Evolutionary conservation across 768 basidiomycete species (phyloP).

Genomic region (Sarcomyxa edulis): DNA sequence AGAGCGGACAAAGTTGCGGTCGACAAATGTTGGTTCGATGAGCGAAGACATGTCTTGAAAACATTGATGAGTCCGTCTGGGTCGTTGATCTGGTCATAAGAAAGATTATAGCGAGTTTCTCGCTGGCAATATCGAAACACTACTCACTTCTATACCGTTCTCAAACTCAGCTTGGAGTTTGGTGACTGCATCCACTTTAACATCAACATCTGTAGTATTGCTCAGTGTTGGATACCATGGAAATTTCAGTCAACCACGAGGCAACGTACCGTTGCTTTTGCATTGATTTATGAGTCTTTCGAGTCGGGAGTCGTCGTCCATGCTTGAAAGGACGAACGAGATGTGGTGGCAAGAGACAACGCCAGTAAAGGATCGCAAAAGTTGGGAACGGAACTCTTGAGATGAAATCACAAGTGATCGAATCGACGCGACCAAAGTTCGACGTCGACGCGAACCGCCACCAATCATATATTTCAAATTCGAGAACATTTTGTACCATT

Average conservation of each 20-base stretch:
- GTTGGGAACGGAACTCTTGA: no score
- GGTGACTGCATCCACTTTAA: constrained; percentile 73
- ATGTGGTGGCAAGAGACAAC: constrained; percentile 3
- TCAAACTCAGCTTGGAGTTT: constrained; percentile 78
- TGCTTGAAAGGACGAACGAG: constrained; percentile 22
- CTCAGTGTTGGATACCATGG: constrained; percentile 10
- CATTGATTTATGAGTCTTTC: constrained; percentile 61
- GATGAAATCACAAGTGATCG: no score
- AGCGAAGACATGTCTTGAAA: constrained; percentile 72
- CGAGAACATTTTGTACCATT: no score
- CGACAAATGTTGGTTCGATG: constrained; percentile 77
- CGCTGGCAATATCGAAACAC: constrained; percentile 6
- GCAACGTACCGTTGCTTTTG: constrained; percentile 53
- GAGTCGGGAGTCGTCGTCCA: constrained; percentile 48
- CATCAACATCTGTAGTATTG: constrained; percentile 59
- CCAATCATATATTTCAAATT: no score
- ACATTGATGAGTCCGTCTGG: constrained; percentile 62
- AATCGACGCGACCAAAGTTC: no score
- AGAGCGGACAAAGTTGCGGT: constrained; percentile 72
- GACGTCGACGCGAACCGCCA: no score
- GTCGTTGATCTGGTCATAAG: constrained; percentile 55
- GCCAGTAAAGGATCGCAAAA: constrained; percentile 2
- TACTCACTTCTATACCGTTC: constrained; percentile 57
- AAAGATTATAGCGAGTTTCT: constrained; percentile 10
- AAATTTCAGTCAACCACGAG: constrained; percentile 5